phyloP scores from a whole-genome alignment of 148 eudicot genomes.

The Cornus controversa region DNA sequence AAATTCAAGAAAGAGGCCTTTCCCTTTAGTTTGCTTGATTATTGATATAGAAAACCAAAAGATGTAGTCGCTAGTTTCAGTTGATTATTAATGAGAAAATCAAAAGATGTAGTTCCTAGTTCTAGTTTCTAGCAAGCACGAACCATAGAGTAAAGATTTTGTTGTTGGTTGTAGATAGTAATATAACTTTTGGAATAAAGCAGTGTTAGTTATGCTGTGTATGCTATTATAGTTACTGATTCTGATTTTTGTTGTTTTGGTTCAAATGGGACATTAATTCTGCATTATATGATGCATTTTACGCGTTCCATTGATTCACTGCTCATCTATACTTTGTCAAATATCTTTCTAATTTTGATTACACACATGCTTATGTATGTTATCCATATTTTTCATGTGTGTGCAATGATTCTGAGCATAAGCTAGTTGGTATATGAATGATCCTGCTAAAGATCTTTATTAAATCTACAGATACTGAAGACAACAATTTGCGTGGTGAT shows the following conservation, averaged over 20 bases:
- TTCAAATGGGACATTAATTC: neutral
- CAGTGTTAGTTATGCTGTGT: neutral
- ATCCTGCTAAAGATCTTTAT: neutral
- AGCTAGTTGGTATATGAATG: neutral
- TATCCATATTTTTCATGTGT: neutral
- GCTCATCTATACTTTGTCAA: neutral
- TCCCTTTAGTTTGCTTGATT: neutral
- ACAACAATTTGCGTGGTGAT: constrained; percentile 70
- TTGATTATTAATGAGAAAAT: too few relatives aligned
- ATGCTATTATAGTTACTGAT: neutral
- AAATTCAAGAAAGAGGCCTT: neutral
- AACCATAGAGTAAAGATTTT: too few relatives aligned
- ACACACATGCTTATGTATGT: neutral
- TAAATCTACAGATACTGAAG: constrained; percentile 62
- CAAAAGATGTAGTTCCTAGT: neutral
- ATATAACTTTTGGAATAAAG: neutral
- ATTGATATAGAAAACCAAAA: neutral
- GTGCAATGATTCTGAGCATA: neutral
- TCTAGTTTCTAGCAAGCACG: neutral
- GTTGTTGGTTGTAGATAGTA: too few relatives aligned
- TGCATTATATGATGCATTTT: neutral
- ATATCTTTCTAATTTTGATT: neutral
- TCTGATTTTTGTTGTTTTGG: neutral
- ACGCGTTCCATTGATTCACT: neutral
- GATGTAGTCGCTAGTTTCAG: neutral